Percentiles rank a stretch among this genome's conserved stretches.
Evolutionary conservation across 192 early-diverging fungal species (phyloP).

Genomic region (Pecoramyces ruminantium): DNA sequence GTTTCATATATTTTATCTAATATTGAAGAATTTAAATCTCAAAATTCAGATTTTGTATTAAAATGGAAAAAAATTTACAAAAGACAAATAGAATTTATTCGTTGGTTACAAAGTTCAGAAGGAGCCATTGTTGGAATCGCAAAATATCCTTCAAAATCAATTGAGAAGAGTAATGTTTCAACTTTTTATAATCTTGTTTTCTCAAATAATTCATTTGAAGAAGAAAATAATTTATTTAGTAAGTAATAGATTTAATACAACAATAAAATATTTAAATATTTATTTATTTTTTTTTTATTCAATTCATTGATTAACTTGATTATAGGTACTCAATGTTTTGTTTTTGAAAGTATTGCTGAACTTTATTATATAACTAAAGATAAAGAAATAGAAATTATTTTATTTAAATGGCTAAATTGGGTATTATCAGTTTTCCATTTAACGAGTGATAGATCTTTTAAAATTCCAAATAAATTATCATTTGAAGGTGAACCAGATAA

Average conservation of each 20-base stretch:
- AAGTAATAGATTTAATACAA: neutral
- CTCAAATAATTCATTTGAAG: neutral
- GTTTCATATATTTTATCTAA: neutral
- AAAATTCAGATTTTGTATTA: neutral
- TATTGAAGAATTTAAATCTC: neutral
- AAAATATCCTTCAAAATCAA: neutral
- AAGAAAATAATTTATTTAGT: neutral
- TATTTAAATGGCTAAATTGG: neutral
- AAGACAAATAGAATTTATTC: neutral
- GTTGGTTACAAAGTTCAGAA: neutral
- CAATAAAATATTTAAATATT: neutral
- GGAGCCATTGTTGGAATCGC: neutral
- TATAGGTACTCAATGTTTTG: neutral
- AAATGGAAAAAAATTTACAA: neutral
- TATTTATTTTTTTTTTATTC: neutral
- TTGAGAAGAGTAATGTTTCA: neutral
- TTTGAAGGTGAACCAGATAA: neutral
- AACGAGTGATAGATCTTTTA: neutral
- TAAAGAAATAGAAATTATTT: neutral
- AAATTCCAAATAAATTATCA: neutral
- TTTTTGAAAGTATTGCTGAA: neutral
- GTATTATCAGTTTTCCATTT: neutral
- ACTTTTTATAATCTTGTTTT: neutral
- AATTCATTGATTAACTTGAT: too few relatives aligned
- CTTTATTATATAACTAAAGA: neutral